Evolutionary conservation across 2,329 filamentous ascomycete species (phyloP).

Genomic region (Fusarium subglutinans): DNA sequence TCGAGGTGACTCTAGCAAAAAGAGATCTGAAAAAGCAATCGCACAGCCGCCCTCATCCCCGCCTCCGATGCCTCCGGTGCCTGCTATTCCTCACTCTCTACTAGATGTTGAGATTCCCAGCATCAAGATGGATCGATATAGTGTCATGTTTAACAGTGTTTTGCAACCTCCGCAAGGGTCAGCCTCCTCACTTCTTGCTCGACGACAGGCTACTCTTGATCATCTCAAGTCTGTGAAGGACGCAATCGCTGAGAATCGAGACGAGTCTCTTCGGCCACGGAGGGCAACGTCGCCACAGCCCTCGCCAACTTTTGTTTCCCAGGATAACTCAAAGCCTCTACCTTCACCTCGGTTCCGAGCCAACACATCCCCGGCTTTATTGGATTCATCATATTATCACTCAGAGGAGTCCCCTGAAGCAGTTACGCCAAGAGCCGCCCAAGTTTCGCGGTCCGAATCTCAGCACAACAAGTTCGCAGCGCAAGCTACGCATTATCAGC

Average conservation of each 20-base stretch:
- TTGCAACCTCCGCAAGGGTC: conserved; percentile 59
- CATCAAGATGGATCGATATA: conserved; percentile 86
- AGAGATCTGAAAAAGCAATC: conserved; percentile 29
- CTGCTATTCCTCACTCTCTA: conserved; percentile 46
- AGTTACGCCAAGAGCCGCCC: conserved; percentile 22
- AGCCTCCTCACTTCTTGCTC: conserved; percentile 56
- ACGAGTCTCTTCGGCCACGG: conserved; percentile 46
- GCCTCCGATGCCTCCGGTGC: conserved; percentile 34
- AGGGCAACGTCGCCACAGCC: conserved; percentile 62
- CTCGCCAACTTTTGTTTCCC: conserved; percentile 53
- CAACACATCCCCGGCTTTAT: conserved; percentile 63
- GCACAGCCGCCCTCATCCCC: conserved; percentile 28
- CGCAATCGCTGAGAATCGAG: conserved; percentile 51
- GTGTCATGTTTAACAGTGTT: conserved; percentile 88
- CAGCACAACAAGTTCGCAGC: conserved; percentile 4
- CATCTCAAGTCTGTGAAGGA: conserved; percentile 65
- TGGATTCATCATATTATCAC: conserved; percentile 53
- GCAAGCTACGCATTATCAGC: conserved; percentile 8
- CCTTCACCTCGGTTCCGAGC: conserved; percentile 56
- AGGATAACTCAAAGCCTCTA: conserved; percentile 39
- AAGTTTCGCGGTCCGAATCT: conserved; percentile 14
- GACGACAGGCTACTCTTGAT: conserved; percentile 67
- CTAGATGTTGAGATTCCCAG: conserved; percentile 84
- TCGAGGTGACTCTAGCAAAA: conserved; percentile 36
- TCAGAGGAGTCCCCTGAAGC: conserved; percentile 1